phyloP scores from a whole-genome alignment of 352 stramenopile genomes.

The Lagenidium sp. region DNA sequence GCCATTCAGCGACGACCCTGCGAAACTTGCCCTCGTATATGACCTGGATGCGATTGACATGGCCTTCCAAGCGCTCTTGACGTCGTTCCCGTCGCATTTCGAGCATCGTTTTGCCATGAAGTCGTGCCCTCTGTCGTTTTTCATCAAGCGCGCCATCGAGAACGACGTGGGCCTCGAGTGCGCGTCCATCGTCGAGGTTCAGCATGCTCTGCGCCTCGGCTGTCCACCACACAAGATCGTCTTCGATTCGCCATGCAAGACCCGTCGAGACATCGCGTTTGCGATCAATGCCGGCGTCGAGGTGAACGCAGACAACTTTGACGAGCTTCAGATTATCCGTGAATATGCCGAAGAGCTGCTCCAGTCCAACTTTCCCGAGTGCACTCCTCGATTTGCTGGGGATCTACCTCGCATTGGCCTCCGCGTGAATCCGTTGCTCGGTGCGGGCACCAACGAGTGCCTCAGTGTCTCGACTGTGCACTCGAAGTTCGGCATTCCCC shows the following conservation, averaged over 20 bases:
- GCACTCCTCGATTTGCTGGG: conserved; percentile 40
- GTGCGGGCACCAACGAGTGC: conserved; percentile 74
- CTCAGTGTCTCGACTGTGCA: conserved; percentile 84
- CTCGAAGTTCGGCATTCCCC: conserved; percentile 89
- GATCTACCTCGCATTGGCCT: conserved; percentile 80
- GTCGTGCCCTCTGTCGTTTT: conserved; percentile 82
- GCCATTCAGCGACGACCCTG: conserved; percentile 19
- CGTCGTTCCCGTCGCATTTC: conserved; percentile 80
- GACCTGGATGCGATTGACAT: conserved; percentile 83
- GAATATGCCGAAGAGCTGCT: conserved; percentile 85
- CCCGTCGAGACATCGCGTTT: conserved; percentile 75
- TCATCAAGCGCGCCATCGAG: conserved; percentile 67
- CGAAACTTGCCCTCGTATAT: conserved; percentile 71
- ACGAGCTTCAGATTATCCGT: conserved; percentile 82
- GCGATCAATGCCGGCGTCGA: conserved; percentile 79
- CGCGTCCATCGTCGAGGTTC: conserved; percentile 76
- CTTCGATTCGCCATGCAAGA: conserved; percentile 92
- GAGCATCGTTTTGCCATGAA: conserved; percentile 88
- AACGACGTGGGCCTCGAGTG: conserved; percentile 75
- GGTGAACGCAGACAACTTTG: conserved; percentile 89
- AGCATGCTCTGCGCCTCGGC: conserved; percentile 64
- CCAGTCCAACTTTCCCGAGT: conserved; percentile 65
- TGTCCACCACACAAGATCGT: conserved; percentile 76
- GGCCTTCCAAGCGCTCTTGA: conserved; percentile 66
- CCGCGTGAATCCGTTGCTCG: conserved; percentile 89